Base-by-base conservation (phyloP, 495 filamentous ascomycete species). In the Talaromyces thailandensis region DNA sequence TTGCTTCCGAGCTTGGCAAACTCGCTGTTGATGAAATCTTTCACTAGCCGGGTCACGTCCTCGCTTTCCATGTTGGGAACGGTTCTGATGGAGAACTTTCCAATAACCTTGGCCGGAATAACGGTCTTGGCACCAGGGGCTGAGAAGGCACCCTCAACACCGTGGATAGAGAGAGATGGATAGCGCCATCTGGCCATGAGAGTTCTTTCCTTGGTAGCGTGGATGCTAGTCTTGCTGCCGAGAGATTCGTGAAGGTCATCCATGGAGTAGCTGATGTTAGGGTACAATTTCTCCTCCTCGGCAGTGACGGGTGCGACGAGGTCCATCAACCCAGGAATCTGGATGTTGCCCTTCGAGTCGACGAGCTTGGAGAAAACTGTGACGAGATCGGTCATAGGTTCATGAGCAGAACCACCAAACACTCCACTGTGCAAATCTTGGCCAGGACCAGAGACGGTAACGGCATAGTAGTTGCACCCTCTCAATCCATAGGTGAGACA, bases 401-500 rank as follows among this genome's bases (percentile, higher is more conserved):
- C 94, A 68, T 96, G 92, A 4, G 92, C 91, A 37, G 91, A 91
- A 62, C 94, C 94, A 66, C 94, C 94, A 69, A 96, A 99, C 28
- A 99, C 91, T 68, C 94, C 95, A 66, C 88, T 92, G 79, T 99
- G 94, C 51, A 99, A 82, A 72, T 99, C 94, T 64, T 93, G 89
- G 21, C 88, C 93, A 14, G 95, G 94, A 8, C 94, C 94, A 3
- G 85, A 88, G 58, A 99, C 77, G 70, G 89, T 87, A 64, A 99
- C 72, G 63, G 85, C 88, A 80, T 98, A 99, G 82, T 98, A 98
- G 75, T 92, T 97, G 84, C 89, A 93, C 12, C 94, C 94, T 50
- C 94, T 89, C n/a, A 99, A 86, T 48, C 95, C 95, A 73, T 99
- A 99, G 11, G 95, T 98, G 61, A 99, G 76, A 67, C 95, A 99